Base-by-base conservation (phyloP, 768 basidiomycete genomes). In the Mrakia blollopis region DNA sequence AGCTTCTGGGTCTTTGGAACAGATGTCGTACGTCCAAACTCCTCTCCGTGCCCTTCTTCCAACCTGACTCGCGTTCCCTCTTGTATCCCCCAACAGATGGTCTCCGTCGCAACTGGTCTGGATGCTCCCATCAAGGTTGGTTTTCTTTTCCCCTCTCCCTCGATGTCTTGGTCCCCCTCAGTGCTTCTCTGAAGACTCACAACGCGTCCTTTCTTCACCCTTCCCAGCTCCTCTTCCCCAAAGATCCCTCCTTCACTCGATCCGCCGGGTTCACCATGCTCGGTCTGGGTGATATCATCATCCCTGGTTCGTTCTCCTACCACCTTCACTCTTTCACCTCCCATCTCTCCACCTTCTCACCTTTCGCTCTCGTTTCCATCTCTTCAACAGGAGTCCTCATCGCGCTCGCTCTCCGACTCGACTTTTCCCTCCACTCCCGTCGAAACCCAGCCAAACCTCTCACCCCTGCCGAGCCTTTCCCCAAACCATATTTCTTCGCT, bases 41-140 rank as follows among this genome's bases (percentile, higher is more conserved):
- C 76, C 78, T 21, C 60, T 75, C 68, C 28, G 16, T 3, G 18
- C 2, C n/a, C 68, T 69, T 25, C n/a, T 37, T 37, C 68, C 25
- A 8, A 1, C 5, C n/a, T 69, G 62, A 63, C 37, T 30, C 41
- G 28, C 35, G 28, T 16, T 14, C 14, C 41, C 11, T 18, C 16
- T 50, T 14, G 44, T 14, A 14, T 44, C 44, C 11, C 14, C 44
- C 47, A 16, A 52, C 37, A 62, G 18, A 98, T 98, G 95, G 90
- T 96, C 32, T 89, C 89, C 80, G 96, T 98, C 2, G 96, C 96
- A 1, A 94, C 91, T 30, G 88, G 87, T 57, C 87, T 98, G 47
- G 93, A 98, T 80, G 89, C 91, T 37, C 96, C 96, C 28, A 95
- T 98, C 85, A 98, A 97, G 84, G 87, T 98, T 21, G 3, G 52